Evolutionary conservation across 768 basidiomycete species (phyloP).

Genomic region (Mycena indigotica): DNA sequence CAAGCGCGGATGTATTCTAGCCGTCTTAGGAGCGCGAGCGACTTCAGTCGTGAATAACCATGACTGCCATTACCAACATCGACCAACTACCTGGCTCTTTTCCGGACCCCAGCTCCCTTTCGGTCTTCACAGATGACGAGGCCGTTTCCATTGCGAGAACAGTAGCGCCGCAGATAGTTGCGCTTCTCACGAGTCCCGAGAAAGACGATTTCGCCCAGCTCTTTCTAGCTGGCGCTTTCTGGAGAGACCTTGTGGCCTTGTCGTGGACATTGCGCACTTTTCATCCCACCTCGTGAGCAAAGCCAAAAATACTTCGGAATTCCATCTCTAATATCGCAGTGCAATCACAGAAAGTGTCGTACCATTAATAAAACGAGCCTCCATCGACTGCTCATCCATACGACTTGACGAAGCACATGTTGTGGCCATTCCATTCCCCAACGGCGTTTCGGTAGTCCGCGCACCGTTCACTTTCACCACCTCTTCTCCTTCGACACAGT

Average conservation of each 20-base stretch:
- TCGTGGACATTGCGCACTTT: slow-evolving; percentile 37
- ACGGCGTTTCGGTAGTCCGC: slow-evolving; percentile 19
- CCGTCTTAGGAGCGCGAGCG: too few relatives aligned
- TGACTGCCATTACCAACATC: slow-evolving; percentile 22
- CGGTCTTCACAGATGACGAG: slow-evolving; percentile 4
- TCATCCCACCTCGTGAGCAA: slow-evolving; percentile 9
- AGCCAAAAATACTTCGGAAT: background rate
- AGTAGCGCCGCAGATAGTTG: slow-evolving; percentile 9
- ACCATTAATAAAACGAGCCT: slow-evolving; percentile 11
- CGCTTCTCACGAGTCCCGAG: slow-evolving; percentile 2
- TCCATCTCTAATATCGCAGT: background rate
- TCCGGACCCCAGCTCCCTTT: background rate
- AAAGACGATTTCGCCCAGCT: slow-evolving; percentile 7
- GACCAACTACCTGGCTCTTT: slow-evolving; percentile 21
- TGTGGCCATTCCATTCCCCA: slow-evolving; percentile 9
- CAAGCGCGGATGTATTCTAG: too few relatives aligned
- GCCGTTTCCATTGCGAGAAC: slow-evolving; percentile 13
- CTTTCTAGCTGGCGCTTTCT: slow-evolving; percentile 29
- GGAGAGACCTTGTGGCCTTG: slow-evolving; percentile 34
- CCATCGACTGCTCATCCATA: slow-evolving; percentile 9
- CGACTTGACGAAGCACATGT: slow-evolving; percentile 7
- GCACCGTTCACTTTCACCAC: slow-evolving; percentile 14
- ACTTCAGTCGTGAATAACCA: too few relatives aligned
- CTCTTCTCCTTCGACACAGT: slow-evolving; percentile 10
- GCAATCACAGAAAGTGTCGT: slow-evolving; percentile 4